Base-by-base conservation (phyloP, 148 eudicot genomes). In the Rhododendron henanense region DNA sequence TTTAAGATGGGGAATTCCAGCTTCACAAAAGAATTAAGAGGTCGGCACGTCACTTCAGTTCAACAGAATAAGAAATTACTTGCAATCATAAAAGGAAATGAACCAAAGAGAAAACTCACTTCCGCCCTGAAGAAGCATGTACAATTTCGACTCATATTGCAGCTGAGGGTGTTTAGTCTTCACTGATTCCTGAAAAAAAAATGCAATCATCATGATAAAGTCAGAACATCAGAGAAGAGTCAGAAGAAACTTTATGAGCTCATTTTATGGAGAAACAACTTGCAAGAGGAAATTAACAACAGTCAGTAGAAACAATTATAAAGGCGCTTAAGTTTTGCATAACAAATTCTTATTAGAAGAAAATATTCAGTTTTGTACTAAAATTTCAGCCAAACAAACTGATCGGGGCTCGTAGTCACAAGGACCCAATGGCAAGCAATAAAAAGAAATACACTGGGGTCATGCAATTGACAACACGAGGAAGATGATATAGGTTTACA, bases 1-100 rank as follows among this genome's bases (percentile, higher is more conserved):
- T 90, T 93, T 93, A 7, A 93, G 90, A 87, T 93, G 91, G 25
- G 96, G 93, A 89, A 93, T 81, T 51, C 96, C 96, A 89, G 93
- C 96, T 93, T 82, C 89, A 89, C 21, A 78, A 79, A 79, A 28
- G 69, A 31, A 71, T 48, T 35, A 63, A 85, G 85, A 21, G 28
- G 39, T 37, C 10, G 21, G 69, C 11, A 35, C 47, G 21, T 33
- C 75, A 74, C 5, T 31, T 37, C 35, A 11, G 18, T 15, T 73
- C 69, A 48, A 74, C 67, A 84, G 10, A 83, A 73, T 13, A 23
- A 83, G 10, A 28, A 28, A n/a, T 35, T 50, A 28, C 33, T 8
- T n/a, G 5, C 50, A 71, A 50, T 73, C 85, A 67, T 41, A 76
- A 35, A 10, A 55, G 19, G 45, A 3, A 41, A 8, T 28, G 63